Conservation (phyloP, 495 filamentous ascomycete genomes). For the Talaromyces liani region DNA sequence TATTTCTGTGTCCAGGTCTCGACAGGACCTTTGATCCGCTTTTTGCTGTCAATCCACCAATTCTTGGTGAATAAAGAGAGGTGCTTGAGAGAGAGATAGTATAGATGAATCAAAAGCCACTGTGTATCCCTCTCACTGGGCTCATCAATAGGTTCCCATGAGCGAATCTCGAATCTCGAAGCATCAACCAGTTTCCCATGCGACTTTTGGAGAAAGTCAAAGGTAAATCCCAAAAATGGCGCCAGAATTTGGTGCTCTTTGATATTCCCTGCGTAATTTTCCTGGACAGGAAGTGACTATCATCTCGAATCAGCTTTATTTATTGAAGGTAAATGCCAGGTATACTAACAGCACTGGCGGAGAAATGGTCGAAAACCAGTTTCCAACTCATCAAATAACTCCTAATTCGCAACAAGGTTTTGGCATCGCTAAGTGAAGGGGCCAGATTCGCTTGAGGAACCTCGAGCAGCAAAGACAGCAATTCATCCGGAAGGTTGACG, state of each 20-base stretch:
- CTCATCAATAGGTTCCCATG: slow-evolving; percentile 56
- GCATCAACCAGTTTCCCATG: slow-evolving; percentile 61
- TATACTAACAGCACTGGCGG: slow-evolving; percentile 50
- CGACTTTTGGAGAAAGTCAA: slow-evolving; percentile 72
- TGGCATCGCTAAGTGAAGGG: slow-evolving; percentile 27
- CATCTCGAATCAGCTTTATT: slow-evolving; percentile 5
- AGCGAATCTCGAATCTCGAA: slow-evolving; percentile 58
- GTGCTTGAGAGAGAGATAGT: slow-evolving; percentile 70
- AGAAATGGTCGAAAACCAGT: slow-evolving; percentile 81
- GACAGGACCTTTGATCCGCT: slow-evolving; percentile 67
- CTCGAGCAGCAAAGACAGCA: slow-evolving; percentile 58
- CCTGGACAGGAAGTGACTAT: slow-evolving; percentile 68
- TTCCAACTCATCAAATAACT: slow-evolving; percentile 90
- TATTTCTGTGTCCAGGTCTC: slow-evolving; percentile 77
- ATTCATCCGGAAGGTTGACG: slow-evolving; percentile 60
- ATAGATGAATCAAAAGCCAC: slow-evolving; percentile 80
- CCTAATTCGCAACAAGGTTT: slow-evolving; percentile 40
- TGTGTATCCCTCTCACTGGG: slow-evolving; percentile 60
- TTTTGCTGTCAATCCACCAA: slow-evolving; percentile 78
- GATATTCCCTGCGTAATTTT: slow-evolving; percentile 67
- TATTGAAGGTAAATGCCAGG: neutral
- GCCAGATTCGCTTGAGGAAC: slow-evolving; percentile 44
- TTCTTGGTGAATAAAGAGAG: slow-evolving; percentile 68
- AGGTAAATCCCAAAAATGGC: slow-evolving; percentile 67
- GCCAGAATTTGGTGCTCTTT: slow-evolving; percentile 63